These are phyloP conservation scores for Panicum virgatum DNA, from an alignment of 202 grass and related monocot genomes.

Conservation along the genomic window DNA sequence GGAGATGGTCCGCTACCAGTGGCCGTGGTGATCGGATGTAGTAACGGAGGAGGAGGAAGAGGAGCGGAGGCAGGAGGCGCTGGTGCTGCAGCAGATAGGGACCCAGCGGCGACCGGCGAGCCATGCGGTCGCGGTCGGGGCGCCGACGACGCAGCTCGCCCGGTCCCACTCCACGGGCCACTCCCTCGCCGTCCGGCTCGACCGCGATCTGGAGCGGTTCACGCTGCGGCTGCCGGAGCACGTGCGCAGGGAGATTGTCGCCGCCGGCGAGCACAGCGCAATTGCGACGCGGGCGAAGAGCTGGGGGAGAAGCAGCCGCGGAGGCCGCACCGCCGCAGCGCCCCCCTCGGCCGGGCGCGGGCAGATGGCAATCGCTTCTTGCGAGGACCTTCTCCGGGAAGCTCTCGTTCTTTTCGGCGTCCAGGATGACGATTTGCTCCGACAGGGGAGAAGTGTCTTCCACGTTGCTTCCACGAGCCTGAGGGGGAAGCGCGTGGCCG, in stretches of 20 bases:
- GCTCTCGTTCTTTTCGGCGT: conserved; percentile 34
- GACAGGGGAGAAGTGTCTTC: conserved; percentile 51
- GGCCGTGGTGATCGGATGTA: conserved; percentile 58
- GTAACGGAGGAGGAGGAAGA: conserved; percentile 28
- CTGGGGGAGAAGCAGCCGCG: conserved; percentile 40
- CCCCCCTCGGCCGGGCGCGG: conserved; percentile 4
- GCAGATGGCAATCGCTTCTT: conserved; percentile 53
- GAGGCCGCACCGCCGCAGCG: conserved; percentile 34
- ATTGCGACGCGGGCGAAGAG: conserved; percentile 27
- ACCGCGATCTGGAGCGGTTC: conserved; percentile 62
- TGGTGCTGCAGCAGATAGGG: conserved; percentile 52
- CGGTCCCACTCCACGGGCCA: conserved; percentile 70
- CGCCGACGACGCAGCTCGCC: conserved; percentile 22
- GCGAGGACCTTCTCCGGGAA: conserved; percentile 52
- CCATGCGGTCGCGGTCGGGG: conserved; percentile 36
- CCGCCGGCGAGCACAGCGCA: conserved; percentile 36
- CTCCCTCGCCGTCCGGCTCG: conserved; percentile 40
- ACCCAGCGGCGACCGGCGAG: conserved; percentile 43
- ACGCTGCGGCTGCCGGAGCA: conserved; percentile 79
- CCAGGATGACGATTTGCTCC: conserved; percentile 33
- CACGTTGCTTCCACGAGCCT: conserved; percentile 38
- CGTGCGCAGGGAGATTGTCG: conserved; percentile 57
- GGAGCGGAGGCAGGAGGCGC: conserved; percentile 38
- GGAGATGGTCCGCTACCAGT: neutral
- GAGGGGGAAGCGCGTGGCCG: conserved; percentile 48